phyloP scores from a whole-genome alignment of 225 moss, liverwort and hornwort genomes.

The Pleurozium schreberi region DNA sequence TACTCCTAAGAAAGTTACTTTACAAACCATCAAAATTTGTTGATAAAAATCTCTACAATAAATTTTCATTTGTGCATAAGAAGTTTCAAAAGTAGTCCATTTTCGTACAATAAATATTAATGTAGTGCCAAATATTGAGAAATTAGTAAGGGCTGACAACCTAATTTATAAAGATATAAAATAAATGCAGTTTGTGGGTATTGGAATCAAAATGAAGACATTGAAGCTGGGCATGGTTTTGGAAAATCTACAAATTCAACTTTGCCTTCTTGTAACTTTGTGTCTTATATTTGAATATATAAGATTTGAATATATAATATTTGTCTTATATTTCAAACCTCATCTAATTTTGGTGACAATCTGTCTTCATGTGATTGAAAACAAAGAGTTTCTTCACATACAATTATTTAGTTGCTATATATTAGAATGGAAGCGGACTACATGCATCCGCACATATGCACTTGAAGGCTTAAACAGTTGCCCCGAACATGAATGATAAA shows the following conservation, averaged over 20 bases:
- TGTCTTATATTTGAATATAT: too few relatives aligned
- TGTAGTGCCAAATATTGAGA: too few relatives aligned
- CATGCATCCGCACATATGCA: rapidly evolving
- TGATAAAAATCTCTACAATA: too few relatives aligned
- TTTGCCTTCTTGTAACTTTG: neutral
- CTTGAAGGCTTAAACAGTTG: neutral
- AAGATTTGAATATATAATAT: too few relatives aligned
- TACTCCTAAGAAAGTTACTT: too few relatives aligned
- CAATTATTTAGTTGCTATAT: neutral
- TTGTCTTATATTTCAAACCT: neutral
- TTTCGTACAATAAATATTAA: too few relatives aligned
- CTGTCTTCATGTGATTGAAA: neutral
- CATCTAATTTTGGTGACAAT: neutral
- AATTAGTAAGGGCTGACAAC: too few relatives aligned
- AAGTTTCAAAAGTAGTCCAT: too few relatives aligned
- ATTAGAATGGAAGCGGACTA: rapidly evolving
- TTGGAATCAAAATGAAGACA: neutral
- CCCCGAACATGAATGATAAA: neutral
- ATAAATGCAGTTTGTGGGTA: too few relatives aligned
- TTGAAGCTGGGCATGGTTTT: neutral
- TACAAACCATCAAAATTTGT: too few relatives aligned
- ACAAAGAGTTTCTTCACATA: neutral
- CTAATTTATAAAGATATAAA: too few relatives aligned
- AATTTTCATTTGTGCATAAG: too few relatives aligned
- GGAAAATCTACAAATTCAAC: neutral